Conservation (phyloP, 768 basidiomycete species). For the Tylopilus subfusipes region DNA sequence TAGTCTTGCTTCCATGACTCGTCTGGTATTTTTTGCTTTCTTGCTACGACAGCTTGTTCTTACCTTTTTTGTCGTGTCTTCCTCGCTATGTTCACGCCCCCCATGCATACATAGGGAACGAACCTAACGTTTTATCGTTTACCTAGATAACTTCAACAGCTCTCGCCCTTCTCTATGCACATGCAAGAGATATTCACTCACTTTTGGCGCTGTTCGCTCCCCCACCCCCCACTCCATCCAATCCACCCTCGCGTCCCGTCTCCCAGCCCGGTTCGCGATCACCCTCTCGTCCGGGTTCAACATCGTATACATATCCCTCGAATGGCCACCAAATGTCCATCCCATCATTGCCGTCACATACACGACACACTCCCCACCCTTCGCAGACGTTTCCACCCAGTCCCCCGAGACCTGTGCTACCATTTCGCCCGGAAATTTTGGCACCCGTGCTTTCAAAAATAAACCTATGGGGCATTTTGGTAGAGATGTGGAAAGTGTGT, state of each 20-base stretch:
- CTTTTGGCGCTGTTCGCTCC: slow-evolving; percentile 22
- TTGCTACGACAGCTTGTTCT: neutral
- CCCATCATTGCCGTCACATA: slow-evolving; percentile 9
- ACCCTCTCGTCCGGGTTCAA: slow-evolving; percentile 22
- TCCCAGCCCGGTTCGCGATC: slow-evolving; percentile 24
- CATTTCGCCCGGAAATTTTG: slow-evolving; percentile 16
- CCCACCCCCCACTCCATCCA: neutral
- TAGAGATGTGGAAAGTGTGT: slow-evolving; percentile 28
- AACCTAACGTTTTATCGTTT: slow-evolving; percentile 19
- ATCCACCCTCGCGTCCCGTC: slow-evolving; percentile 14
- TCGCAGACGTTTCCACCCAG: slow-evolving; percentile 2
- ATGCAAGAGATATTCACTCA: slow-evolving; percentile 21
- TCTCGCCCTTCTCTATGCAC: slow-evolving; percentile 28
- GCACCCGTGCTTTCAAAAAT: slow-evolving; percentile 19
- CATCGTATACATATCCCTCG: slow-evolving; percentile 4
- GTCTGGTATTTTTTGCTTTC: slow-evolving; percentile 45
- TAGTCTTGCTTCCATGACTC: slow-evolving; percentile 37
- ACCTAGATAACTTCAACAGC: slow-evolving; percentile 28
- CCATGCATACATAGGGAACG: neutral
- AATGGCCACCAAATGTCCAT: slow-evolving; percentile 4
- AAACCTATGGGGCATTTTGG: slow-evolving; percentile 21
- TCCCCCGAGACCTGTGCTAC: neutral
- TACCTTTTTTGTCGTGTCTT: neutral
- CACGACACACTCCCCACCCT: slow-evolving; percentile 4
- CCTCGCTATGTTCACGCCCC: neutral